phyloP scores from a whole-genome alignment of 495 filamentous ascomycete species.

The Rostrohypoxylon terebratum region DNA sequence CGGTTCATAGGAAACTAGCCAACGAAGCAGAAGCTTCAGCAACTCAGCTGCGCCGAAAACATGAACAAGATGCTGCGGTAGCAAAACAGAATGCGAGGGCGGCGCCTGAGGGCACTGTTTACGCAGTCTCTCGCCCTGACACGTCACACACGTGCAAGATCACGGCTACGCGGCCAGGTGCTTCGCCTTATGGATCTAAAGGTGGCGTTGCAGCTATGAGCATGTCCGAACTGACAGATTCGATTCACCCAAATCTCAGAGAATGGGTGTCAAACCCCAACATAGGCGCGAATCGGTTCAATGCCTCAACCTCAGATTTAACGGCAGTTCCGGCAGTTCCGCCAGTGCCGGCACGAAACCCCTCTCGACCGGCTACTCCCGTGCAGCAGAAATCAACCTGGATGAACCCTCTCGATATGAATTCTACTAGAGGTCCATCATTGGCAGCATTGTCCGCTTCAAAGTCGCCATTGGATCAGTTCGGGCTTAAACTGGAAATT shows the following conservation, averaged over 20 bases:
- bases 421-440: slow-evolving; percentile 46
- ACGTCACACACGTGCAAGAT: slow-evolving; percentile 48
- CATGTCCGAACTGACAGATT: slow-evolving; percentile 51
- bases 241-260: slow-evolving; percentile 48
- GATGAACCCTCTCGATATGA: slow-evolving; percentile 58
- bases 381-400: slow-evolving; percentile 50
- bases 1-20: slow-evolving; percentile 50
- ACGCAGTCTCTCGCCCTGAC: slow-evolving; percentile 47
- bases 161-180: slow-evolving; percentile 33
- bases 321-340: slow-evolving; percentile 32
- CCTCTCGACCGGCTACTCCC: slow-evolving; percentile 47
- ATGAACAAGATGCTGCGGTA: slow-evolving; percentile 49
- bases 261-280: slow-evolving; percentile 54
- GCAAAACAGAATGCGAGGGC: slow-evolving; percentile 45
- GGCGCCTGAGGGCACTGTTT: slow-evolving; percentile 49
- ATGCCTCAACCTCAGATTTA: slow-evolving; percentile 45
- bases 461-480: slow-evolving; percentile 51
- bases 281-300: slow-evolving; percentile 49
- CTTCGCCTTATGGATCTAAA: slow-evolving; percentile 49
- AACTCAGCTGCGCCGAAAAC: slow-evolving; percentile 45
- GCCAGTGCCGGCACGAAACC: slow-evolving; percentile 44
- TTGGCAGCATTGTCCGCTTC: slow-evolving; percentile 26
- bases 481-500: slow-evolving; percentile 45
- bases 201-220: slow-evolving; percentile 53
- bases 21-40: slow-evolving; percentile 38